Evolutionary conservation across 2,329 filamentous ascomycete species (phyloP), one percentile per base, ranked within the genome.

Genomic region (Stenocarpella maydis): DNA sequence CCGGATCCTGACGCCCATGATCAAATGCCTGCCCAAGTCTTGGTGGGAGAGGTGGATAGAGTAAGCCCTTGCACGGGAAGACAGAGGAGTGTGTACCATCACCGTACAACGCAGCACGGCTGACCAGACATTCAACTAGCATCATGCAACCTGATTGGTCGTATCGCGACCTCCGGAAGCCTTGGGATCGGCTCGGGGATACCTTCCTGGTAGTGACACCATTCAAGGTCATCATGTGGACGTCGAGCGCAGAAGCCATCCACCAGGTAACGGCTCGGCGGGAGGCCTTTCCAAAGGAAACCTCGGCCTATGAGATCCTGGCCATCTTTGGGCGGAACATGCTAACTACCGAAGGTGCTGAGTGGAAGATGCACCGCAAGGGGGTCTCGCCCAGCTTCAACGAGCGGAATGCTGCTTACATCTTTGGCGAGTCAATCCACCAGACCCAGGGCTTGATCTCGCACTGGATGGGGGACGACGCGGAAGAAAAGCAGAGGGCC

Each of bases 291-390:
- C 90, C 90, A 53, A 93, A 93, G 79, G 87, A 89, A 9, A 85
- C 87, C 17, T 79, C 86, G 69, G 80, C 86, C 66, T 92, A 92
- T 74, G 78, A 77, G 21, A 81, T 87, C 17, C 80, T 92, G 37
- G 84, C 89, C 55, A 81, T 91, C 26, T 95, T 91, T 76, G 92
- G 92, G 43, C 84, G 88, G 68, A 95, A 93, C 76, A 85, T 95
- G 1, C 80, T 95, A 26, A 88, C 88, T 0, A 89, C 90, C 2
- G 92, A 95, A 77, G 92, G 92, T 1, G 76, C 82, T 1, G 79
- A 86, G 34, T 95, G 92, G 92, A 89, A 89, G 39, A 85, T 87
- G 79, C 92, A 95, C 77, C 87, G 92, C 71, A 93, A 92, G 79
- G 86, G 90, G 52, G 91, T 89, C 0, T 87, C 90, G 34, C 88